Percentiles rank a stretch among this genome's conserved stretches.
Evolutionary conservation across 169 alveolate species (phyloP).

Genomic region (Amoebophrya sp.): DNA sequence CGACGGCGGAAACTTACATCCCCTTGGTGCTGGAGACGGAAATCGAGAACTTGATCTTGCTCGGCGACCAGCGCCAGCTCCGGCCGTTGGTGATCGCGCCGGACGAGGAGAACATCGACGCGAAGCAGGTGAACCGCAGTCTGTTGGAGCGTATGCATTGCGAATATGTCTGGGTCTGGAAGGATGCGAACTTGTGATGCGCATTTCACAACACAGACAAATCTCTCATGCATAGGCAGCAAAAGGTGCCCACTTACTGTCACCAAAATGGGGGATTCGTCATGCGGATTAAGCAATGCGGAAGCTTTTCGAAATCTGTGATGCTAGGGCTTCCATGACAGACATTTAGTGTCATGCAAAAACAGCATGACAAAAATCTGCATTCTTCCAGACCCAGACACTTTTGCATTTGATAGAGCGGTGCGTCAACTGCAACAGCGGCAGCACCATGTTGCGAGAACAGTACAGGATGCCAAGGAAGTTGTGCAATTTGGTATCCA

Average conservation of each 20-base stretch:
- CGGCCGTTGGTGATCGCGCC: conserved; percentile 40
- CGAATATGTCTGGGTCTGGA: no score
- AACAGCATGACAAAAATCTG: no score
- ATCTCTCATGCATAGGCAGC: no score
- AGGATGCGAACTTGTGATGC: no score
- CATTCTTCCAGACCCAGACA: no score
- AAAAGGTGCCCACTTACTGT: no score
- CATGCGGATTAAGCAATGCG: no score
- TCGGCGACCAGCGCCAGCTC: conserved; percentile 44
- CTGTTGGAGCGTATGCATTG: conserved; percentile 35
- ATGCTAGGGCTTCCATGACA: no score
- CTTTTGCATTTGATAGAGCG: background rate
- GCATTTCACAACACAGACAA: no score
- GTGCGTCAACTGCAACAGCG: background rate
- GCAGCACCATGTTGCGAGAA: conserved; percentile 10
- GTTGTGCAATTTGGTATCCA: conserved; percentile 38
- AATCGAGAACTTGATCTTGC: background rate
- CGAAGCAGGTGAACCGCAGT: conserved; percentile 37
- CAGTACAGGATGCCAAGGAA: conserved; percentile 41
- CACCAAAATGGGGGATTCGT: no score
- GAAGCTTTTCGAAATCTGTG: no score
- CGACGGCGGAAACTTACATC: conserved; percentile 42
- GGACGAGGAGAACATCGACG: conserved; percentile 36
- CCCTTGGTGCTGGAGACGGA: conserved; percentile 29
- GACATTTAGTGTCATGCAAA: no score